A percentile compares a stretch with the other conserved stretches of the same genome.
phyloP scores from a whole-genome alignment of 306 rosid species.

The Lathyrus tuberosus region DNA sequence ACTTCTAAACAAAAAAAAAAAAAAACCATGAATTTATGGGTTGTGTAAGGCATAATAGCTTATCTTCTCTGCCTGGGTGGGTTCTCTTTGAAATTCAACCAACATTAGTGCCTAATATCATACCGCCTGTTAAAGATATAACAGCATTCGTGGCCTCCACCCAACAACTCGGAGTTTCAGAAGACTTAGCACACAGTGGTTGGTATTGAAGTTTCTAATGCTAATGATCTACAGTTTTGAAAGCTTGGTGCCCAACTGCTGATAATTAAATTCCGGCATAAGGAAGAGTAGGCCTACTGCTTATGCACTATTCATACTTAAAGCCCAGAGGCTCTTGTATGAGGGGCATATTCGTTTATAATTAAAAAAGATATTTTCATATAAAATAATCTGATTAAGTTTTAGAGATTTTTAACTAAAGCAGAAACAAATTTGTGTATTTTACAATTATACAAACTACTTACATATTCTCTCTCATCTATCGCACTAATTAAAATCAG shows the following conservation, averaged over 20 bases:
- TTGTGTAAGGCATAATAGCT: background rate
- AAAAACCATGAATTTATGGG: conserved; percentile 2
- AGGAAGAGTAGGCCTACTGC: background rate
- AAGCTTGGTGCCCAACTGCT: background rate
- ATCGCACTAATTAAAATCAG: too few species aligned
- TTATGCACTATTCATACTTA: background rate
- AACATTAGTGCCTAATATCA: background rate
- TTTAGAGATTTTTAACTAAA: too few species aligned
- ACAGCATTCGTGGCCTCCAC: background rate
- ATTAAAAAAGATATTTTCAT: too few species aligned
- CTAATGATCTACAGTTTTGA: background rate
- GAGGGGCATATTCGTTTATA: background rate
- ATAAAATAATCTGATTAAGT: too few species aligned
- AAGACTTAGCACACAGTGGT: background rate
- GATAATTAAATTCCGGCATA: background rate
- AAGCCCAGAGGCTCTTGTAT: background rate
- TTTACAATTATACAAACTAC: too few species aligned
- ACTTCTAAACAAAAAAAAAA: background rate
- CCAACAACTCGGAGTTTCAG: background rate
- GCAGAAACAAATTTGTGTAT: too few species aligned
- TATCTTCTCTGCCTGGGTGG: background rate
- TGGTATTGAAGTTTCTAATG: background rate
- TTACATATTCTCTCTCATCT: too few species aligned
- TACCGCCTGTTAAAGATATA: background rate
- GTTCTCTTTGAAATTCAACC: conserved; percentile 9